Base-by-base conservation (phyloP, 2,329 filamentous ascomycete species). In the Fusarium musae region DNA sequence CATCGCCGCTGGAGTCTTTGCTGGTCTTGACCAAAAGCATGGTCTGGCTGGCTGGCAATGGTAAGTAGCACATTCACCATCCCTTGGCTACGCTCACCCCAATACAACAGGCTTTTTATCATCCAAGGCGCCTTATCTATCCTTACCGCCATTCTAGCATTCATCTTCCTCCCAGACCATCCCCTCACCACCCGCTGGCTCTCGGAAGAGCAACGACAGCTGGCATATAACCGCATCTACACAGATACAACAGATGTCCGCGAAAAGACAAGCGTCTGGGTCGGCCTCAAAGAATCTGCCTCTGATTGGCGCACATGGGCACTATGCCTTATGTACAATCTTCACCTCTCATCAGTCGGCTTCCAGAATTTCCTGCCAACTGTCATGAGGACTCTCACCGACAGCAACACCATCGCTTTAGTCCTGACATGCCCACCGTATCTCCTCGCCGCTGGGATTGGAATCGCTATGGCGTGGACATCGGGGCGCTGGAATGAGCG, bases 341-440 rank as follows among this genome's bases (percentile, higher is more conserved):
- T 77, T 0, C 75, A 77, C 40, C 43, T 77, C 1, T 76, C 72
- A 6, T 78, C 78, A 0, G 75, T 76, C 11, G 74, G 76, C 6
- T 79, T 79, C 59, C 78, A 79, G 19, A 79, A 79, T 54, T 79
- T 79, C 39, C 73, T 79, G 0, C 78, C 78, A 0, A 77, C 75
- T 0, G 84, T 87, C 16, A 83, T 87, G 52, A 77, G 83, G 56
- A 85, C 84, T 0, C 81, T 88, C 4, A 83, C 83, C 0, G 87
- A 86, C 70, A 81, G 78, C 49, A 81, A 75, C 1, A 87, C 84
- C 0, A 81, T 86, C 34, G 87, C 86, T 1, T 79, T 88, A 1
- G 80, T 86, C 5, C 80, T 88, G 26, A 87, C 85, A 16, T 85
- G 84, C 37, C 87, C 87, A 0, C 86, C 86, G 1, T 88, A 85